Evolutionary conservation across 768 basidiomycete genomes (phyloP), one percentile per base, ranked within the genome.

Genomic region (Rhodosporidiobolus odoratus): DNA sequence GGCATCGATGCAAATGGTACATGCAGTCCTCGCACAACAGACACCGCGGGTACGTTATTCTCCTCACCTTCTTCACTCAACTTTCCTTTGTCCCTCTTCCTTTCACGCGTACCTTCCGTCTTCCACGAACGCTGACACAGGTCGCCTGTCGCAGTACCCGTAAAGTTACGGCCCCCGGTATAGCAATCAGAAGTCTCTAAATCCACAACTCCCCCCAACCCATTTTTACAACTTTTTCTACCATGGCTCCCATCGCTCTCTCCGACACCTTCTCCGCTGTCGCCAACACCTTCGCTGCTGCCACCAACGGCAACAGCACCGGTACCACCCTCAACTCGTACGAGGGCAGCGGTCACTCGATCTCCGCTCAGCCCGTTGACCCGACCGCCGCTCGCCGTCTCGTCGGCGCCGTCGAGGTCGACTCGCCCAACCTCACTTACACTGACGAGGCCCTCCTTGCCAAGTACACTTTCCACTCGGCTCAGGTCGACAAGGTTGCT

Each of bases 381-480:
- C 92, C 92, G 67, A 94, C 92, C 66, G 86, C 92, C 48, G 88
- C 82, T 62, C 89, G 91, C 78, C 88, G 89, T 75, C 85, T 86
- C 63, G 82, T 88, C 77, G 75, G 73, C 43, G 83, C 86, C 64
- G 85, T 96, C 81, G 85, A 85, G 58, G 90, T 95, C 74, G 86
- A 90, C 80, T 89, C 89, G 58, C 87, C 88, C 76, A 87, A 89
- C 79, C 89, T 91, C 27, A 78, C 82, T 59, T 95, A 92, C 83
- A 86, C 88, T 38, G 87, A 90, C 80, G 87, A 90, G 71, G 83
- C 86, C 77, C 93, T 95, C 83, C 89, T 86, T 58, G 82, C 92
- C 78, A 89, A 86, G 81, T 94, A 88, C 82, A 79, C 83, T 75
- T 89, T 92, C 82, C 90, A 90, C 70, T 87, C 88, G 76, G 86